Base-by-base conservation (phyloP, 441 rosid species). In the Eutrema salsugineum region DNA sequence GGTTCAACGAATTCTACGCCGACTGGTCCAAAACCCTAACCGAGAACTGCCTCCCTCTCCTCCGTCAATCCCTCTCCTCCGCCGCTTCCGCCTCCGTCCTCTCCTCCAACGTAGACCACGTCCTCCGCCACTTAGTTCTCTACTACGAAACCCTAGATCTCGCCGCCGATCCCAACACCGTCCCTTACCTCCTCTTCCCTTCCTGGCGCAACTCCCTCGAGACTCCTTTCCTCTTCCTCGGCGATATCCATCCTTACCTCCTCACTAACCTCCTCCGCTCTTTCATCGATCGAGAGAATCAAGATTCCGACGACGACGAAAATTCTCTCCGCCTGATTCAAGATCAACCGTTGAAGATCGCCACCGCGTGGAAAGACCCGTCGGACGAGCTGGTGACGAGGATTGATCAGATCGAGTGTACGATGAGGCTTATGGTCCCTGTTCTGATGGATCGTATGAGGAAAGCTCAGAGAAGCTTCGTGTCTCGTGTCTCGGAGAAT, bases 221-320 rank as follows among this genome's bases (percentile, higher is more conserved):
- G 68, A 79, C 73, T 4, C 93, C 98, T 24, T 91, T 91, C 74
- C 89, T 91, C 56, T 91, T 89, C 77, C 88, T 93, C 53, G 97
- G 97, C 24, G 96, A 93, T 46, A 86, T 93, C 47, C 98, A 93
- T 76, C 97, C 98, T 27, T 87, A 87, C 5, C 79, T 83, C 61
- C 84, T 91, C 83, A 91, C 94, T 28, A 87, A 84, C 61, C 90
- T 93, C 64, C 72, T 93, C 63, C 83, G 96, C 0, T 87, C 92
- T 0, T 83, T 86, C 72, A 80, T 93, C 61, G 81, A 83, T 9
- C 59, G 73, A 0, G 80, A 82, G 56, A 76, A 77, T 35, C 68
- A 38, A 11, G 84, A 82, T 19, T 53, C 33, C 30, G 72, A 75
- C 28, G 77, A 73, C 0, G 79, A 66, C 0, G 80, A 49, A 54